These are phyloP conservation scores for Clathrus columnatus DNA, from an alignment of 768 basidiomycete genomes.

Conservation along the genomic window DNA sequence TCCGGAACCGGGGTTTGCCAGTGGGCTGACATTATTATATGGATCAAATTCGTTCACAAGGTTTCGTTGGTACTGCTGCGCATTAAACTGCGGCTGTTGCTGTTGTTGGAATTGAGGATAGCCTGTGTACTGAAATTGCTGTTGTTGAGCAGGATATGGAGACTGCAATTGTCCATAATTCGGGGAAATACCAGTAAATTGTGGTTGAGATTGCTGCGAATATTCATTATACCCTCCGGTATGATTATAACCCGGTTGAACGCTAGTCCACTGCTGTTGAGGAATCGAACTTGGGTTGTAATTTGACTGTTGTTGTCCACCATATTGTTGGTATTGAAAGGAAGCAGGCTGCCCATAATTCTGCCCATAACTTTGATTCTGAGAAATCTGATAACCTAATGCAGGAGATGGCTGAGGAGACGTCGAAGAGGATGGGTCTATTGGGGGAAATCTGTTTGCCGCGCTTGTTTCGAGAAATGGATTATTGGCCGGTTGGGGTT, in stretches of 20 bases:
- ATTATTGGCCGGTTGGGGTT: slow-evolving; percentile 3
- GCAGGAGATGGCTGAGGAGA: neutral
- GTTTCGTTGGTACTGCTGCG: slow-evolving; percentile 28
- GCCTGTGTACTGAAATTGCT: slow-evolving; percentile 13
- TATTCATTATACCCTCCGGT: neutral
- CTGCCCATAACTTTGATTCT: neutral
- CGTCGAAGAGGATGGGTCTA: neutral
- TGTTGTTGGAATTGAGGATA: slow-evolving; percentile 15
- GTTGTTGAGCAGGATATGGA: slow-evolving; percentile 21
- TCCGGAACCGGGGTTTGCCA: neutral
- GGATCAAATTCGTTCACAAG: slow-evolving; percentile 13
- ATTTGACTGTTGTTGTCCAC: neutral
- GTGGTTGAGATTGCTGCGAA: neutral
- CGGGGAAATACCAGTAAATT: neutral
- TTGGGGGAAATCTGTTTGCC: slow-evolving; percentile 6
- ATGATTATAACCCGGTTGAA: neutral
- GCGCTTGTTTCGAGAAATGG: slow-evolving; percentile 7
- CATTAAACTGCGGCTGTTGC: slow-evolving; percentile 28
- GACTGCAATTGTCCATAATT: slow-evolving; percentile 1
- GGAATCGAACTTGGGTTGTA: neutral
- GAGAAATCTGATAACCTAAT: neutral
- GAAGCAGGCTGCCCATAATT: neutral
- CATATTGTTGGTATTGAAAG: slow-evolving; percentile 5
- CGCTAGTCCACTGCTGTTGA: neutral
- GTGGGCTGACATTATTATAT: neutral